Conservation (phyloP, 305 asterid species). For the Solanum hybrid region DNA sequence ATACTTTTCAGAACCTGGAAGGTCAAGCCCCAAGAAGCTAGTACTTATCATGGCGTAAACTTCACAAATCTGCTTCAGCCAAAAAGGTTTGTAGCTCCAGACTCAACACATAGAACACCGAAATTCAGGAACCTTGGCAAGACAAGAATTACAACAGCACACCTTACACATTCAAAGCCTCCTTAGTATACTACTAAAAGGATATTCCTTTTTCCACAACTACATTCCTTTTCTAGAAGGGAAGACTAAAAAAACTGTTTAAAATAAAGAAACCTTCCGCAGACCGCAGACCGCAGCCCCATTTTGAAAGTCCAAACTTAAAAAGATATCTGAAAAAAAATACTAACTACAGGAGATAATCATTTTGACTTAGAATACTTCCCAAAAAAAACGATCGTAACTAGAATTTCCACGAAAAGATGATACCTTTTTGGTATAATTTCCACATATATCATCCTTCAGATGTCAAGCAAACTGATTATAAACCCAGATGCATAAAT, state of each 20-base stretch:
- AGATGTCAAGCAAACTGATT: background rate
- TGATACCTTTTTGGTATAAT: background rate
- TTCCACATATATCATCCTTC: background rate
- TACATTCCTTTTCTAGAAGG: too few relatives aligned
- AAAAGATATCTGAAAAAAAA: background rate
- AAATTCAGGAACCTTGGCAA: background rate
- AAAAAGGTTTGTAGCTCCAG: background rate
- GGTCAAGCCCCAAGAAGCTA: background rate
- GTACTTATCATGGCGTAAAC: background rate
- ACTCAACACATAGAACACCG: background rate
- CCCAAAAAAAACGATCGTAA: background rate
- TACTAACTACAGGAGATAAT: background rate
- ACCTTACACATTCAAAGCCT: background rate
- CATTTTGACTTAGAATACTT: background rate
- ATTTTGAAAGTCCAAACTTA: background rate
- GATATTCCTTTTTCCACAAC: background rate
- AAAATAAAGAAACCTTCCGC: background rate
- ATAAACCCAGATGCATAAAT: background rate
- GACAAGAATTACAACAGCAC: background rate
- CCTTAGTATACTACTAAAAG: background rate
- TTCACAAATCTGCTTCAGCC: background rate
- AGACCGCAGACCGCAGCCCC: too few relatives aligned
- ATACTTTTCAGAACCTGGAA: background rate
- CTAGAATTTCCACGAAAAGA: background rate
- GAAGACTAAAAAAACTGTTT: too few relatives aligned